Conservation (phyloP, 495 filamentous ascomycete species). For the Neurospora tetrasperma region DNA sequence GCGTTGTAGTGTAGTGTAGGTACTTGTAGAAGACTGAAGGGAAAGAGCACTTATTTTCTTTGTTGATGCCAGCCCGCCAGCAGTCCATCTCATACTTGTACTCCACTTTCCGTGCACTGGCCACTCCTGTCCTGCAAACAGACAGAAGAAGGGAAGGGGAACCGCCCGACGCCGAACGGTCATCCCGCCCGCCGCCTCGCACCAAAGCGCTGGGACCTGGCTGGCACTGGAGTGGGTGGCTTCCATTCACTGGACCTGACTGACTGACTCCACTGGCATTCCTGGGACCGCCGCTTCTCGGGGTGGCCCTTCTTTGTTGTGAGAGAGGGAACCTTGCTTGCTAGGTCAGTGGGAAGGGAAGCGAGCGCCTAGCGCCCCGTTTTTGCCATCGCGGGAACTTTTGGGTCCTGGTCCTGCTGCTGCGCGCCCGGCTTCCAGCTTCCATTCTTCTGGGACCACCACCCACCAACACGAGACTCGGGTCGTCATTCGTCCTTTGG, state of each 20-base stretch:
- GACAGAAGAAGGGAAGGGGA: background rate
- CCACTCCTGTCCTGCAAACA: background rate
- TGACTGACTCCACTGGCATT: too few relatives aligned
- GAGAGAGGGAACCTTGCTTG: background rate
- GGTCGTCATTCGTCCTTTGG: background rate
- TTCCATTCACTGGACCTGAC: background rate
- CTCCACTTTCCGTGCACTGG: background rate
- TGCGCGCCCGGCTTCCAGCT: background rate
- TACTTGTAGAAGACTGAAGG: background rate
- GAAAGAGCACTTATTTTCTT: background rate
- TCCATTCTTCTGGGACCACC: constrained; percentile 1
- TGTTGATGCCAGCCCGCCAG: background rate
- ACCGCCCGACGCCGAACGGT: background rate
- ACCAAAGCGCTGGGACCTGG: background rate
- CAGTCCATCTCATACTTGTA: background rate
- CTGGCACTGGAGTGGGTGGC: background rate
- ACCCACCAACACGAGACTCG: background rate
- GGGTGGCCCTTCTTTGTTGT: background rate
- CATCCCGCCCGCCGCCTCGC: background rate
- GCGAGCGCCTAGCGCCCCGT: background rate
- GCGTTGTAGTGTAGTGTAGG: background rate
- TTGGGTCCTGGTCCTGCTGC: background rate
- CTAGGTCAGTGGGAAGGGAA: background rate
- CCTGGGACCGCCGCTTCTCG: background rate
- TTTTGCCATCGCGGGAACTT: background rate